Evolutionary conservation across 345 rosid genomes (phyloP), one percentile per base, ranked within the genome.

Genomic region (Geranium brycei): DNA sequence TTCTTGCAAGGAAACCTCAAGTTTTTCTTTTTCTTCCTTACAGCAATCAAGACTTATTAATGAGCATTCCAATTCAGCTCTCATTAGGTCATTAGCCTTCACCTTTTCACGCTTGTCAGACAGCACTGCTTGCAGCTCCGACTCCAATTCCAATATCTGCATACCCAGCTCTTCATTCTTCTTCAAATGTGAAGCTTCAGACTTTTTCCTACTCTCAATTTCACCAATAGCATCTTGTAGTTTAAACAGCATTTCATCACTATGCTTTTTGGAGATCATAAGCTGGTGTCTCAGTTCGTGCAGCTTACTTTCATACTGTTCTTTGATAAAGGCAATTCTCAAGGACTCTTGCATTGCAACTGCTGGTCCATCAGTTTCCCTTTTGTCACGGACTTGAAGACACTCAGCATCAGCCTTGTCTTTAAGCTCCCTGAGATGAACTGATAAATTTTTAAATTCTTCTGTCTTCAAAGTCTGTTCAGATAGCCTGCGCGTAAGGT

Each of bases 281-380:
- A 90, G 77, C 75, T 90, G 99, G n/a, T 85, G 87, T 47, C 86
- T 91, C 72, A 88, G 77, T 75, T 93, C 96, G 69, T 87, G 96
- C 72, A 90, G 71, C 80, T 80, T 82, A 58, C 85, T 76, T 77
- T 93, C 99, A 60, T 81, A 81, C 79, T 93, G 97, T 75, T 88
- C 99, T 79, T 86, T 93, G 77, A 93, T 86, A 78, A 93, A 93
- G 61, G 85, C 95, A 78, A 93, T 87, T 79, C 99, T 89, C 81
- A 93, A 76, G 19, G 99, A 90, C 68, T 93, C 99, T 66, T 88
- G 99, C 80, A 81, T 77, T 40, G 85, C 87, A 67, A 70, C 77
- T 30, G 91, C 69, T 18, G 82, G 79, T 35, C 79, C 77, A 69
- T 79, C 83, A 73, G 76, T 68, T 19, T 77, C 87, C 38, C 76